Conservation (phyloP, 2,329 filamentous ascomycete species). For the Fusarium illudens region DNA sequence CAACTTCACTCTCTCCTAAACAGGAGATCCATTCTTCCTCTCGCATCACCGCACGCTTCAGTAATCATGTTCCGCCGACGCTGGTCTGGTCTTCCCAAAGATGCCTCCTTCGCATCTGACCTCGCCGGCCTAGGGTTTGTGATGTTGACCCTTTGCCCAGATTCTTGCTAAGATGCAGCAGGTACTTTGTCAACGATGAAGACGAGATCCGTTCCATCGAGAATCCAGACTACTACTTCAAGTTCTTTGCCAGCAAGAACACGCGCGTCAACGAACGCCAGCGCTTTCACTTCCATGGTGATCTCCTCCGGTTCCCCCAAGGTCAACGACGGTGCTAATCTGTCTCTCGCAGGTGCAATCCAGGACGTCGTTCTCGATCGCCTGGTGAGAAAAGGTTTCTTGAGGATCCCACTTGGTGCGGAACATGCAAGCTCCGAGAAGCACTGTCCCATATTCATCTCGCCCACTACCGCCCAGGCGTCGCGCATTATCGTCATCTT, state of each 20-base stretch:
- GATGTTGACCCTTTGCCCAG: background rate
- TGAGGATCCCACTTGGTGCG: conserved; percentile 69
- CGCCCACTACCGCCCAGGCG: conserved; percentile 60
- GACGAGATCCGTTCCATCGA: conserved; percentile 78
- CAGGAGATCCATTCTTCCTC: too few species aligned
- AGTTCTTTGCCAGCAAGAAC: conserved; percentile 77
- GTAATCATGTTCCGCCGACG: conserved; percentile 75
- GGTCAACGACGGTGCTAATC: background rate
- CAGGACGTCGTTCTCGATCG: conserved; percentile 68
- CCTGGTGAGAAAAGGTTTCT: conserved; percentile 67
- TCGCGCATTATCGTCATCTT: conserved; percentile 77
- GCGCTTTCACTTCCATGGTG: conserved; percentile 77
- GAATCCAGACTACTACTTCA: conserved; percentile 74
- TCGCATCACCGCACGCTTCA: background rate
- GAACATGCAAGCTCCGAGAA: conserved; percentile 57
- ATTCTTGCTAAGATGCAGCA: conserved; percentile 44
- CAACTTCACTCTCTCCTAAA: background rate
- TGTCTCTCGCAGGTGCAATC: conserved; percentile 63
- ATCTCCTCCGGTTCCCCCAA: conserved; percentile 29
- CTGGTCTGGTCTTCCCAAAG: conserved; percentile 73
- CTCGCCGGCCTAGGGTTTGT: conserved; percentile 75
- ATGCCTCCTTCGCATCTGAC: conserved; percentile 71
- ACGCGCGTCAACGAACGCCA: conserved; percentile 80
- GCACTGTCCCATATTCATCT: conserved; percentile 73
- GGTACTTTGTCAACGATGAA: conserved; percentile 79